Percentiles rank a stretch among this genome's conserved stretches.
phyloP scores from a whole-genome alignment of 345 rosid genomes.

The Schrenkiella parvula region DNA sequence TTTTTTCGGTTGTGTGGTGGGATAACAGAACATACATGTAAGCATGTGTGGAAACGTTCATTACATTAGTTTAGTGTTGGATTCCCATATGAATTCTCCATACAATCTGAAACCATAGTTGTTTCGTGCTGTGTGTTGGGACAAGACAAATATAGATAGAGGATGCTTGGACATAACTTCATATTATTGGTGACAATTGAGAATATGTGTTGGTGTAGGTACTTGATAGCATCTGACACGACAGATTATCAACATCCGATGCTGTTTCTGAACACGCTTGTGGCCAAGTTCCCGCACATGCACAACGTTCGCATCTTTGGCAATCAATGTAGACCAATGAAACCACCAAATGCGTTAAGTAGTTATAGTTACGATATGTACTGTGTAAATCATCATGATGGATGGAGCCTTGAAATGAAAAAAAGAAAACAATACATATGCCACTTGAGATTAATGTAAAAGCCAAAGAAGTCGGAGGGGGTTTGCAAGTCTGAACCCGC shows the following conservation, averaged over 20 bases:
- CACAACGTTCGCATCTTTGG: conserved; percentile 82
- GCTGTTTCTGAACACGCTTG: conserved; percentile 60
- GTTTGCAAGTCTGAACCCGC: conserved; percentile 16
- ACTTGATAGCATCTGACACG: conserved; percentile 70
- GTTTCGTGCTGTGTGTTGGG: no score
- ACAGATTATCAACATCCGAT: conserved; percentile 68
- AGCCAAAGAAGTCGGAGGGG: conserved; percentile 9
- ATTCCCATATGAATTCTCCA: no score
- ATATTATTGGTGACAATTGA: not conserved
- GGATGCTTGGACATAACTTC: not conserved
- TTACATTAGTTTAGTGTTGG: no score
- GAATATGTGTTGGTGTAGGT: conserved; percentile 37
- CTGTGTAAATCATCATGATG: not conserved
- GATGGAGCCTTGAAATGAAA: not conserved
- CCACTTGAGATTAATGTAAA: conserved; percentile 4
- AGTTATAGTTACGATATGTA: no score
- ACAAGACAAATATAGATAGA: no score
- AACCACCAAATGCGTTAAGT: not conserved
- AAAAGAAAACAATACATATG: not conserved
- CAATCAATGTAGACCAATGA: conserved; percentile 40
- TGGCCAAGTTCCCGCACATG: conserved; percentile 78
- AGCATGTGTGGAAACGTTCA: no score
- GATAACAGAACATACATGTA: no score
- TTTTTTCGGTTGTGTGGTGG: no score
- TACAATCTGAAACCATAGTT: no score